Base-by-base conservation (phyloP, 2,329 filamentous ascomycete genomes). In the Aschersonia sp. region DNA sequence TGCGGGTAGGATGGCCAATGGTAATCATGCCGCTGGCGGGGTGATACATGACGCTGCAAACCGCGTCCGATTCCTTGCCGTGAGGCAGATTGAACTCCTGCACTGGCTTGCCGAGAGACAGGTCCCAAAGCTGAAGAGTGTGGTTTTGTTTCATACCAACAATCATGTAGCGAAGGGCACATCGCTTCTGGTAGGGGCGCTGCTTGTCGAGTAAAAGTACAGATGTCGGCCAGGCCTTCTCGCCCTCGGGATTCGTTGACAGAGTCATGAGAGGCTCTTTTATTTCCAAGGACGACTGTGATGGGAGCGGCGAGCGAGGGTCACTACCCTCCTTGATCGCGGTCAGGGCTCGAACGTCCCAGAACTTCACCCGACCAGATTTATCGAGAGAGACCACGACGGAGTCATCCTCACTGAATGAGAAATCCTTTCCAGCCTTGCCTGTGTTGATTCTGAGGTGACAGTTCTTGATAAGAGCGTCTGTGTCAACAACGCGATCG, bases 121-220 rank as follows among this genome's bases (percentile, higher is more conserved):
- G 81, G 71, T 98, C 92, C 94, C 92, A 98, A 43, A 98, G 79
- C 72, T 98, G 94, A 52, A 98, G 79, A 48, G 91, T 94, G 69
- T 98, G 92, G 66, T 98, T 98, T 66, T 98, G 92, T 71, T 97
- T 96, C 79, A 97, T 88, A 58, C 92, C 92, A 52, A 98, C 87
- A 62, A 98, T 83, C 71, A 98, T 84, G 70, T 98, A 98, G 52
- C 92, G 82, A 53, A 96, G 74, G 45, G 94, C 89, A 59, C 85
- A 84, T 51, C 85, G 84, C 69, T 92, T 95, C 68, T 83, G 79
- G 66, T 94, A 96, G 44, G 92, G 89, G 53, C 89, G 85, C 66
- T 89, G 81, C 73, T 97, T 98, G 69, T 98, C 92, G 56, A 98
- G 81, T 65, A 98, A 84, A 63, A 95, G 77, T 50, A 98, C 87